These are phyloP conservation scores for Zygosaccharomyces rouxii DNA, from an alignment of 805 yeast species.

Conservation along the genomic window DNA sequence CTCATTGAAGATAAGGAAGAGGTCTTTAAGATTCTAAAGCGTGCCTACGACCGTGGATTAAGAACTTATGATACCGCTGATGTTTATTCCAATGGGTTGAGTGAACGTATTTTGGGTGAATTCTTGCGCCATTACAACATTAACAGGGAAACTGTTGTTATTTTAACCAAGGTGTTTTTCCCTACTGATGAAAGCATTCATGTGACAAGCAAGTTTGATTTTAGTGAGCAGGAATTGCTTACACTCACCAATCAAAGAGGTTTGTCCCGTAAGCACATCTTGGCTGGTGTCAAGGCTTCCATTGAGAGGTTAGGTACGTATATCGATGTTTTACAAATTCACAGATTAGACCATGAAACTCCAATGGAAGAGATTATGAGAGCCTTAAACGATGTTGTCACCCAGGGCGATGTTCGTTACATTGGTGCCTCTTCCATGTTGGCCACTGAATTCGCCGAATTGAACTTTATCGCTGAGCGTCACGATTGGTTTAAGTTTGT, in stretches of 20 bases:
- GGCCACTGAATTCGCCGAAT: conserved; percentile 48
- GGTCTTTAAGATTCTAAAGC: conserved; percentile 42
- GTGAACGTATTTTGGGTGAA: conserved; percentile 49
- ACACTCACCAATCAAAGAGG: conserved; percentile 38
- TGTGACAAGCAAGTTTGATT: neutral
- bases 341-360: conserved; percentile 45
- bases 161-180: conserved; percentile 44
- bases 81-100: conserved; percentile 43
- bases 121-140: conserved; percentile 49
- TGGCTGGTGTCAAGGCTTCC: conserved; percentile 31
- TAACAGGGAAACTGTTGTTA: conserved; percentile 51
- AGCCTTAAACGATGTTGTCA: conserved; percentile 49
- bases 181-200: conserved; percentile 29
- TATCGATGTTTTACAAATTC: conserved; percentile 53
- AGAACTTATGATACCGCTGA: conserved; percentile 52
- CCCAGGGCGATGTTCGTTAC: conserved; percentile 39
- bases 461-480: conserved; percentile 54
- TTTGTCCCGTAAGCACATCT: conserved; percentile 33
- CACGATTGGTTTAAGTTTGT: conserved; percentile 55
- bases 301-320: conserved; percentile 48
- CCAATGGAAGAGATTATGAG: conserved; percentile 53
- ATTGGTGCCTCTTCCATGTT: conserved; percentile 61
- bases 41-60: conserved; percentile 43
- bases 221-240: conserved; percentile 3
- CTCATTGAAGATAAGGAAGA: conserved; percentile 46